phyloP scores from a whole-genome alignment of 441 rosid genomes.

The Adansonia madagascariensis region DNA sequence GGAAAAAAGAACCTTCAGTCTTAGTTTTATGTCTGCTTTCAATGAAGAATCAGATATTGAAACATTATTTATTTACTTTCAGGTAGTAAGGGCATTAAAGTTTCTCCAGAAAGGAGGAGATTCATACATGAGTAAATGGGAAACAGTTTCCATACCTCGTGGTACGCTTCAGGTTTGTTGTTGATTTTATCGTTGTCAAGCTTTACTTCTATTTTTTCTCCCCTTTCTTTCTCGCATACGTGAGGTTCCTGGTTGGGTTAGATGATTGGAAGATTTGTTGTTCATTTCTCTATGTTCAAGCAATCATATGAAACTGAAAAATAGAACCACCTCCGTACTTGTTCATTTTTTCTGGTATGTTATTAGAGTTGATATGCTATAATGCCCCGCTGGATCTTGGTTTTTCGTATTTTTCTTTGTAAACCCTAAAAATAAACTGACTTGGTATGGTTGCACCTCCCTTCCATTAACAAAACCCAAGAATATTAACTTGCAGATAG shows the following conservation, averaged over 20 bases:
- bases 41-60: conserved; percentile 25
- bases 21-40: not conserved
- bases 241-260: conserved; percentile 6
- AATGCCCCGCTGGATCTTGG: not conserved
- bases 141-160: conserved; percentile 78
- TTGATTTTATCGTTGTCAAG: conserved; percentile 27
- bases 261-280: conserved; percentile 2
- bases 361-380: conserved; percentile 14
- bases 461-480: not conserved
- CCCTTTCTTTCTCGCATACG: not conserved
- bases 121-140: conserved; percentile 58
- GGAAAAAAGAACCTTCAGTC: conserved; percentile 19
- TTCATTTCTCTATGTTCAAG: conserved; percentile 4
- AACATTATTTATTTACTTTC: conserved; percentile 25
- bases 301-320: conserved; percentile 10
- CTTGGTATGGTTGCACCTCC: conserved; percentile 9
- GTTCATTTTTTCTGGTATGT: conserved; percentile 2
- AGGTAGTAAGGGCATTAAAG: conserved; percentile 92
- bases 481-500: conserved; percentile 1
- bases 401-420: not conserved
- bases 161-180: conserved; percentile 98
- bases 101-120: conserved; percentile 68
- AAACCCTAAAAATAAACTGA: not conserved
- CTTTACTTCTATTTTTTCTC: conserved; percentile 22
- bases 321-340: conserved; percentile 19